Conservation (phyloP, 2,329 filamentous ascomycete genomes). For the Celoporthe dispersa region DNA sequence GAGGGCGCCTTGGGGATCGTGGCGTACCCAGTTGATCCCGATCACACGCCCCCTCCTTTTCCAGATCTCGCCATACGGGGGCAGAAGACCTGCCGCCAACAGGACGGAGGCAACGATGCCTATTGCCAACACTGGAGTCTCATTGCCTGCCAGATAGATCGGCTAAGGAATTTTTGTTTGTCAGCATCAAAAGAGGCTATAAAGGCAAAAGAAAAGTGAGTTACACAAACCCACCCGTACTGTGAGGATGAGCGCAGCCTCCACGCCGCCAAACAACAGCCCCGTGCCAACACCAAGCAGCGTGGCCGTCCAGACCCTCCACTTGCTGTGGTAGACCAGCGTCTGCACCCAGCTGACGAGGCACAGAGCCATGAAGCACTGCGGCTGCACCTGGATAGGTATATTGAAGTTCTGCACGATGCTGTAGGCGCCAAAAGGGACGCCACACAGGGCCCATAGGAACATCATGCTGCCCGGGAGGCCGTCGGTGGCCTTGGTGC, state of each 20-base stretch:
- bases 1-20: neutral
- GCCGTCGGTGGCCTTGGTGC: constrained; percentile 63
- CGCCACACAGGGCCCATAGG: constrained; percentile 61
- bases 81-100: constrained; percentile 59
- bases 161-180: constrained; percentile 42
- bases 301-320: constrained; percentile 51
- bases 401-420: constrained; percentile 48
- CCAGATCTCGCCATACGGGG: constrained; percentile 65
- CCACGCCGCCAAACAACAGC: constrained; percentile 54
- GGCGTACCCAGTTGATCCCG: constrained; percentile 56
- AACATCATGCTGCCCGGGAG: constrained; percentile 65
- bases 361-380: constrained; percentile 45
- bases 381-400: constrained; percentile 49
- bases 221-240: constrained; percentile 50
- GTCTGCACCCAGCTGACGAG: constrained; percentile 46
- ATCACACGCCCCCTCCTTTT: constrained; percentile 65
- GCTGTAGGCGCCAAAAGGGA: constrained; percentile 47
- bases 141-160: constrained; percentile 56
- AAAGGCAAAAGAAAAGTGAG: too few relatives aligned
- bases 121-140: constrained; percentile 58
- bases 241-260: constrained; percentile 61
- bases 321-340: constrained; percentile 47
- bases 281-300: constrained; percentile 45
- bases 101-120: constrained; percentile 63
- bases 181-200: neutral